Evolutionary conservation across 2,329 filamentous ascomycete species (phyloP), one percentile per base, ranked within the genome.

Genomic region (Epichloe amarillans): DNA sequence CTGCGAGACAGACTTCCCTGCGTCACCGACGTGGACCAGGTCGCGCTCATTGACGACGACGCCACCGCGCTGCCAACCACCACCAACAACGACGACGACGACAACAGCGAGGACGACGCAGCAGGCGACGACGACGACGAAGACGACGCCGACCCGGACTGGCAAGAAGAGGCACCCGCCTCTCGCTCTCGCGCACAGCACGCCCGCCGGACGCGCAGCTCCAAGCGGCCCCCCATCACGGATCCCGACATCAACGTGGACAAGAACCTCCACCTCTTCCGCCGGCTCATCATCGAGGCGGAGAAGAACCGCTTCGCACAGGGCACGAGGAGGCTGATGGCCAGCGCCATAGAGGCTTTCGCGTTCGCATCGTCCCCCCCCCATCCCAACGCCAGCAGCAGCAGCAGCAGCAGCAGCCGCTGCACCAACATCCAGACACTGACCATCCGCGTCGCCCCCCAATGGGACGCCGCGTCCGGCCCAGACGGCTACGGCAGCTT

Each of bases 201-300:
- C 26, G 1, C 39, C 36, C 44, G 45, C 10, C 35, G 17, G 5
- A 21, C 38, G 4, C 43, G 39, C 39, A 19, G 17, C 15, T n/a
- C 14, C 15, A 17, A n/a, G 3, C 33, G 12, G 12, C 15, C 15
- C n/a, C 10, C 43, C 0, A 5, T 19, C 15, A 12, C 7, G 0
- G 36, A 55, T 11, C 35, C 51, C 1, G 56, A 55, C 47, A 66
- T 72, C 23, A 60, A 67, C 50, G 51, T 65, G 3, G 50, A 53
- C 11, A 66, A 66, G 40, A 69, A 71, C 52, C 64, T 65, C 7
- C 59, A 62, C 17, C 56, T 71, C 19, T 64, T 77, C 37, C 68
- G 72, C 2, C 60, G 64, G 44, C 57, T 76, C 47, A 60, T 60
- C 48, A 61, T 78, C 40, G 64, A 69, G 39, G 65, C 75, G 1